Percentiles rank a stretch among this genome's conserved stretches.
Evolutionary conservation across 352 stramenopile genomes (phyloP).

Genomic region (Aphanomyces astaci): DNA sequence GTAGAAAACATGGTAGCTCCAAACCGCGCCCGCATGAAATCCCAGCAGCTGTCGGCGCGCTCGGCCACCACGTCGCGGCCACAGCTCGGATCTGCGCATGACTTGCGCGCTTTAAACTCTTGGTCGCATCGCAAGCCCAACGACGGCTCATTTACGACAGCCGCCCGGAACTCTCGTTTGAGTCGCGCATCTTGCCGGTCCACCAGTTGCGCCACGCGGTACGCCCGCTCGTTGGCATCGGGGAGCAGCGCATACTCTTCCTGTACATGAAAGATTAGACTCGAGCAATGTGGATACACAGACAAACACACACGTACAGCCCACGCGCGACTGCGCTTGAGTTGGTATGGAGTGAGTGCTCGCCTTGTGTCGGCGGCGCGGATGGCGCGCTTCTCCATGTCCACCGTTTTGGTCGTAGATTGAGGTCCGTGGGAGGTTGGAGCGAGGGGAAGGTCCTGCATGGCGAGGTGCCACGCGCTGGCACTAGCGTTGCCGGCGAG

Average conservation of each 20-base stretch:
- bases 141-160: constrained; percentile 6
- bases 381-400: background rate
- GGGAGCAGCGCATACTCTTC: constrained; percentile 5
- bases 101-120: constrained; percentile 23
- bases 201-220: constrained; percentile 5
- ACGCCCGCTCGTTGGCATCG: constrained; percentile 16
- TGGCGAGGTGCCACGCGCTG: background rate
- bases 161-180: constrained; percentile 16
- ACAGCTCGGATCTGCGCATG: constrained; percentile 20
- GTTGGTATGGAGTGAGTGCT: background rate
- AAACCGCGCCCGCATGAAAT: constrained; percentile 20
- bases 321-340: constrained; percentile 13
- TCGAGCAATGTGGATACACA: background rate
- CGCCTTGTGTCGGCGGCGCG: constrained; percentile 4
- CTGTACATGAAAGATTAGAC: background rate
- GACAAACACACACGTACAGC: background rate
- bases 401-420: background rate
- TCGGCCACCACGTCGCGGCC: constrained; percentile 18
- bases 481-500: background rate
- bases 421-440: background rate
- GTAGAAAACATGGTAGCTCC: background rate
- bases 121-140: background rate
- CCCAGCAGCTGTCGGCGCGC: constrained; percentile 21
- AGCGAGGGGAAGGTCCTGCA: background rate
- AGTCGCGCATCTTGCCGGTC: constrained; percentile 15